Evolutionary conservation across 306 rosid genomes (phyloP), one percentile per base, ranked within the genome.

Genomic region (Hippophae rhamnoides): DNA sequence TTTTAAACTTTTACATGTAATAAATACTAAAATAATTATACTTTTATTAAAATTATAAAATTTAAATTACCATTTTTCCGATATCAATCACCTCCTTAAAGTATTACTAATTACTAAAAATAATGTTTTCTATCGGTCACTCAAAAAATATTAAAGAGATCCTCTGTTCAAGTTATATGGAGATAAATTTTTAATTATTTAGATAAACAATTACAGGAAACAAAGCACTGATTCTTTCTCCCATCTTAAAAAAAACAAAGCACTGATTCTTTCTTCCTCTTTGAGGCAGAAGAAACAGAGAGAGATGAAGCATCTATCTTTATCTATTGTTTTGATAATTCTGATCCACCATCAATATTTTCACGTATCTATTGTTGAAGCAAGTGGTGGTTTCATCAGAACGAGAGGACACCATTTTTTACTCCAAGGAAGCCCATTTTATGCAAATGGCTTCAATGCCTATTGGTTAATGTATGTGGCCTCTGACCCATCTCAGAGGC

Each of bases 381-480:
- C 89, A 51, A 76, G 69, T 54, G 89, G 78, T 77, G 80, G 77
- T 56, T 90, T 90, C 46, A 72, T 90, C 41, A 81, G 87, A 81
- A 74, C 89, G 23, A 80, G 81, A 66, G 89, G 97, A 42, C 67
- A 69, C 14, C 90, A 78, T 61, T 90, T 90, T 59, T 43, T 81
- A 73, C 13, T 82, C 54, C 82, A 90, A 72, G 95, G 90, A 5
- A 73, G 57, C 48, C 95, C 95, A 27, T 90, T 63, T 71, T 90
- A 82, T 69, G 94, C 95, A 56, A 87, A 90, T 63, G 95, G 97
- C 18, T 90, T 90, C 76, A 90, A 90, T 72, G 97, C 85, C 14
- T 90, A 87, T 72, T 90, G 97, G 97, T 67, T 90, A 23, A 90
- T 90, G 97, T 84, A 84, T 43, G 52, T 74, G 51, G 97, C 84